phyloP scores from a whole-genome alignment of 2,329 filamentous ascomycete genomes.

The Diplodia corticola region DNA sequence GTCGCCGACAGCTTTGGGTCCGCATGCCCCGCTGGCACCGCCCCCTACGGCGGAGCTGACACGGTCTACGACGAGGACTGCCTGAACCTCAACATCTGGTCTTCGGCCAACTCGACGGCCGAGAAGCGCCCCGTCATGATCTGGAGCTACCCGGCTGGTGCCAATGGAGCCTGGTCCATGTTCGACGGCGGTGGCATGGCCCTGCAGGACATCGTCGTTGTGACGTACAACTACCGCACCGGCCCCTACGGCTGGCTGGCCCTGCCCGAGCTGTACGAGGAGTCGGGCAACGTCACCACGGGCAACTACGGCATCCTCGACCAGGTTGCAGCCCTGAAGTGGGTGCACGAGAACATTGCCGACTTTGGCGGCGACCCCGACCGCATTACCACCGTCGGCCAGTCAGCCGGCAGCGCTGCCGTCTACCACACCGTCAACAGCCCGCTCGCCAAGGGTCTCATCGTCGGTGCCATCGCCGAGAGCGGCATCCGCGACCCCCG shows the following conservation, averaged over 20 bases:
- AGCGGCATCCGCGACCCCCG: constrained; percentile 30
- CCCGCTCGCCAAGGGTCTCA: constrained; percentile 29
- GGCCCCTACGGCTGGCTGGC: constrained; percentile 28
- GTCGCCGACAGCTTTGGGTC: constrained; percentile 6
- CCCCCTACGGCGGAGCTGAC: background rate
- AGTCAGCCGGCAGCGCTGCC: constrained; percentile 24
- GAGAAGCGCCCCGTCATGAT: constrained; percentile 34
- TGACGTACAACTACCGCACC: constrained; percentile 30
- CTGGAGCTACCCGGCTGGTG: constrained; percentile 23
- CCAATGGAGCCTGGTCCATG: background rate
- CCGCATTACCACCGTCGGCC: constrained; percentile 42
- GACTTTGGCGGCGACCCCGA: constrained; percentile 38
- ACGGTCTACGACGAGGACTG: constrained; percentile 32
- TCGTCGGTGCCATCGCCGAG: constrained; percentile 32
- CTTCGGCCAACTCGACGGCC: constrained; percentile 29
- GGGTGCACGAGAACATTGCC: constrained; percentile 41
- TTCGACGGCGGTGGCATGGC: constrained; percentile 15
- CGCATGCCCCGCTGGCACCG: background rate
- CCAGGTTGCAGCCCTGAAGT: constrained; percentile 38
- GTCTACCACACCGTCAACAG: constrained; percentile 33
- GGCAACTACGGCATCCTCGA: constrained; percentile 35
- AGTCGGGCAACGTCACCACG: constrained; percentile 31
- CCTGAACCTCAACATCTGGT: constrained; percentile 39
- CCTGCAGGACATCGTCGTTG: constrained; percentile 21
- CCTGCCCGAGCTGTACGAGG: constrained; percentile 26